These are phyloP conservation scores for Cyberlindnera japonica DNA, from an alignment of 805 yeast genomes.

Conservation along the genomic window DNA sequence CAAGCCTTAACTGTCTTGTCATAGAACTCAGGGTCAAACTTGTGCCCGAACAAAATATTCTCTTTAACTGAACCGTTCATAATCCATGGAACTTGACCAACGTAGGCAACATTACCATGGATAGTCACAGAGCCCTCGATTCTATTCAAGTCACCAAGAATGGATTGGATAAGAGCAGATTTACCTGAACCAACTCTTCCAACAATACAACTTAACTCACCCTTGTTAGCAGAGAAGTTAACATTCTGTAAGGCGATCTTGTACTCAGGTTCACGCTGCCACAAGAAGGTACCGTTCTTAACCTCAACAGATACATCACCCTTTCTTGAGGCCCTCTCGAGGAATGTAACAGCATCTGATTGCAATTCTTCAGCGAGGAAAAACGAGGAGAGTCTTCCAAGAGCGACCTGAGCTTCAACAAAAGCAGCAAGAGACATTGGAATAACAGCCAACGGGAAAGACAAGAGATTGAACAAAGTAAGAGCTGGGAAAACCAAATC, in stretches of 20 bases:
- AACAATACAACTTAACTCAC: constrained; percentile 78
- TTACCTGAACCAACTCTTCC: constrained; percentile 93
- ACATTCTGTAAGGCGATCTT: constrained; percentile 65
- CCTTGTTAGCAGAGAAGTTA: constrained; percentile 62
- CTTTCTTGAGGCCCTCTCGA: constrained; percentile 40
- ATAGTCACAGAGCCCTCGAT: constrained; percentile 67
- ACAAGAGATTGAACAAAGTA: constrained; percentile 79
- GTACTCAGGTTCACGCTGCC: constrained; percentile 70
- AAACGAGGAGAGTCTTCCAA: constrained; percentile 69
- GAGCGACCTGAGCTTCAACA: constrained; percentile 86
- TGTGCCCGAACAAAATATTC: constrained; percentile 87
- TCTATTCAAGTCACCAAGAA: constrained; percentile 80
- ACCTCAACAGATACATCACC: constrained; percentile 70
- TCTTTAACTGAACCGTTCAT: constrained; percentile 92
- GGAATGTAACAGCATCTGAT: constrained; percentile 60
- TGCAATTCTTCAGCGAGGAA: constrained; percentile 78
- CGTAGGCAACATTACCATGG: constrained; percentile 82
- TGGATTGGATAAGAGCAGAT: constrained; percentile 72
- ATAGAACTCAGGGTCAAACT: constrained; percentile 77
- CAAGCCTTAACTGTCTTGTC: constrained; percentile 81
- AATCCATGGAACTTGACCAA: constrained; percentile 94
- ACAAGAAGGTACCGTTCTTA: constrained; percentile 66
- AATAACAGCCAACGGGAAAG: constrained; percentile 88
- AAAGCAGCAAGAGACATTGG: constrained; percentile 86
- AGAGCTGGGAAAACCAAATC: constrained; percentile 92